Evolutionary conservation across 2,329 filamentous ascomycete species (phyloP).

Genomic region (Fonsecaea nubica): DNA sequence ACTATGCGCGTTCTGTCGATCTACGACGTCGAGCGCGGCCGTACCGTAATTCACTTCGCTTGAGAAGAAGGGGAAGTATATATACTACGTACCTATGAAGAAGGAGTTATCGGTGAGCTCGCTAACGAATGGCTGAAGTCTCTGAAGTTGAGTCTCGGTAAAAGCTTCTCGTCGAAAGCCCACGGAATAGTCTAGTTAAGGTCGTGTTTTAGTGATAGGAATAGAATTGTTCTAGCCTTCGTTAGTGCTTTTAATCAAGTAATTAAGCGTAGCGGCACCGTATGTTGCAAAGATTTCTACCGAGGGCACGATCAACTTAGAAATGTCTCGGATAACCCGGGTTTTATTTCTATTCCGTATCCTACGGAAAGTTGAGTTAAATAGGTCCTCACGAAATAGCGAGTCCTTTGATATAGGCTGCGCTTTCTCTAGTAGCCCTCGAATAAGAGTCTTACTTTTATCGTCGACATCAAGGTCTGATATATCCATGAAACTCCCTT

Average conservation of each 20-base stretch:
- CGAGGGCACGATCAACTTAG: slow-evolving; percentile 48
- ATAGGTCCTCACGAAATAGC: slow-evolving; percentile 46
- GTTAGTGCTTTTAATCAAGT: slow-evolving; percentile 46
- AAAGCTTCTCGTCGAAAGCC: slow-evolving; percentile 50
- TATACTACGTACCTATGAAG: slow-evolving; percentile 31
- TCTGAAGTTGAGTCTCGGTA: slow-evolving; percentile 51
- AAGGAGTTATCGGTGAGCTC: slow-evolving; percentile 38
- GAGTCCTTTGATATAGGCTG: slow-evolving; percentile 37
- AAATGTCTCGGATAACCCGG: slow-evolving; percentile 48
- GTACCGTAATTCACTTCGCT: slow-evolving; percentile 41
- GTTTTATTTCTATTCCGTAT: slow-evolving; percentile 46
- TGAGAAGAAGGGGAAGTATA: slow-evolving; percentile 43
- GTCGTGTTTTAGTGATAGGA: slow-evolving; percentile 41
- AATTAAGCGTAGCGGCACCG: slow-evolving; percentile 40
- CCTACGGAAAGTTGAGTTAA: slow-evolving; percentile 44
- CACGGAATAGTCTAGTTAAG: slow-evolving; percentile 47
- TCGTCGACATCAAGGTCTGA: slow-evolving; percentile 5
- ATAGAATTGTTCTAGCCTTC: slow-evolving; percentile 44
- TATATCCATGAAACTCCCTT: slow-evolving; percentile 38
- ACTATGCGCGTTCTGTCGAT: slow-evolving; percentile 44
- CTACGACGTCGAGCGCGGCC: slow-evolving; percentile 41
- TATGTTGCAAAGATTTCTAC: slow-evolving; percentile 42
- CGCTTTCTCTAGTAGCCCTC: slow-evolving; percentile 11
- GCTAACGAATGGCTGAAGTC: slow-evolving; percentile 48
- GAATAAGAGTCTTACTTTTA: slow-evolving; percentile 32